A percentile compares a stretch with the other conserved stretches of the same genome.
Conservation (phyloP, 2,329 filamentous ascomycete species). For the Pseudopithomyces chartarum region DNA sequence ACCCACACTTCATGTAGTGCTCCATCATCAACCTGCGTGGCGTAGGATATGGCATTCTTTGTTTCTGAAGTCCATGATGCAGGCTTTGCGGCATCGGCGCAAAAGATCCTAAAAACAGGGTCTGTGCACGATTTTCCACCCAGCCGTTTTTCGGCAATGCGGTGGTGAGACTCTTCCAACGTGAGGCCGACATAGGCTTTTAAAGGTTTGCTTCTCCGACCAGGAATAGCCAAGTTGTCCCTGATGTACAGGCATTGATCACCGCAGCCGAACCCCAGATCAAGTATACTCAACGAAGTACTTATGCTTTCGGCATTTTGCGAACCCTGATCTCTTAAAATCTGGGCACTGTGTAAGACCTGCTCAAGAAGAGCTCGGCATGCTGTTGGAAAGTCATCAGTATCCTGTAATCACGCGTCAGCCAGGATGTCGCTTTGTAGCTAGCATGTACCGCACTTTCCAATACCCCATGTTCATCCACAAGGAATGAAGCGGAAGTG, state of each 20-base stretch:
- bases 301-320: not conserved
- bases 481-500: not conserved
- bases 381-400: not conserved
- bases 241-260: not conserved
- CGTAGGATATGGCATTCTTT: not conserved
- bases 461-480: constrained; percentile 2
- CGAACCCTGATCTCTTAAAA: not conserved
- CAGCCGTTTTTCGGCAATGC: not conserved
- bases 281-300: not conserved
- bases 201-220: not conserved
- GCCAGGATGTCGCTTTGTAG: not conserved
- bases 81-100: not conserved
- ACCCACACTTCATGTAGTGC: not conserved
- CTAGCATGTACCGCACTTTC: not conserved
- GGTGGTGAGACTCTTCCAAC: not conserved
- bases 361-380: not conserved
- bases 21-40: not conserved
- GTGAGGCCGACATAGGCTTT: constrained; percentile 1
- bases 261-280: not conserved
- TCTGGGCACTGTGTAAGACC: not conserved
- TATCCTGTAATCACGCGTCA: not conserved
- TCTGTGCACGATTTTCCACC: not conserved
- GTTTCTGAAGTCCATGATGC: not conserved
- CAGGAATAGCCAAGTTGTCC: not conserved
- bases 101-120: not conserved